phyloP scores from a whole-genome alignment of 805 yeast species.

The Priceomyces melissophilus region DNA sequence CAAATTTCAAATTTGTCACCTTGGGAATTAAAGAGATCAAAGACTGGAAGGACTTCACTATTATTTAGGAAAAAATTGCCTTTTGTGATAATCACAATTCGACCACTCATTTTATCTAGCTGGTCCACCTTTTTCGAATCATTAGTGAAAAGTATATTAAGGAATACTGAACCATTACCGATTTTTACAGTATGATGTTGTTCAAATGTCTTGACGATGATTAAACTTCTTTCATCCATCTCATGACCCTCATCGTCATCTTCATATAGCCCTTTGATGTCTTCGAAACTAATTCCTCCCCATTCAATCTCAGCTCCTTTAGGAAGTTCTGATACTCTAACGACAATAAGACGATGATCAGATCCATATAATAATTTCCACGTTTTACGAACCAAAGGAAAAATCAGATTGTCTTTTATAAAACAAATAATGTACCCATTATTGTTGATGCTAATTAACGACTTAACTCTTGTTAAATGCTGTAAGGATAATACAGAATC shows the following conservation, averaged over 20 bases:
- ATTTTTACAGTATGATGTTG: slow-evolving; percentile 10
- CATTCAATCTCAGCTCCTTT: slow-evolving; percentile 67
- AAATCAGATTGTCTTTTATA: slow-evolving; percentile 33
- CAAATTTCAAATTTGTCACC: slow-evolving; percentile 10
- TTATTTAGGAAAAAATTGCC: background rate
- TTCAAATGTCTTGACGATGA: slow-evolving; percentile 7
- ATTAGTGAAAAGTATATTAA: slow-evolving; percentile 15
- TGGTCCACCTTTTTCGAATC: slow-evolving; percentile 2
- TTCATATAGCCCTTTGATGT: slow-evolving; percentile 31
- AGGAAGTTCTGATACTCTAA: slow-evolving; percentile 58
- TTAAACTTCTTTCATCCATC: background rate
- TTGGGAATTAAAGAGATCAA: slow-evolving; percentile 1
- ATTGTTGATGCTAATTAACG: slow-evolving; percentile 45
- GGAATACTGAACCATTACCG: slow-evolving; percentile 5
- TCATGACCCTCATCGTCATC: slow-evolving; percentile 33
- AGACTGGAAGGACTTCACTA: slow-evolving; percentile 7
- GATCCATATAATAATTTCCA: slow-evolving; percentile 39
- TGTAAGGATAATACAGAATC: slow-evolving; percentile 63
- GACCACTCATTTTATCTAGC: too few relatives aligned
- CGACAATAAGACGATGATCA: slow-evolving; percentile 42
- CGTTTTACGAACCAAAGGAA: slow-evolving; percentile 27
- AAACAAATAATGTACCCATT: slow-evolving; percentile 55
- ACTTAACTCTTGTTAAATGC: slow-evolving; percentile 64
- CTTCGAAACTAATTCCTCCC: slow-evolving; percentile 59
- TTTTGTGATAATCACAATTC: slow-evolving; percentile 4